Evolutionary conservation across 73 alveolate genomes (phyloP), one percentile per base, ranked within the genome.

Genomic region (Symbiodinium pilosum): DNA sequence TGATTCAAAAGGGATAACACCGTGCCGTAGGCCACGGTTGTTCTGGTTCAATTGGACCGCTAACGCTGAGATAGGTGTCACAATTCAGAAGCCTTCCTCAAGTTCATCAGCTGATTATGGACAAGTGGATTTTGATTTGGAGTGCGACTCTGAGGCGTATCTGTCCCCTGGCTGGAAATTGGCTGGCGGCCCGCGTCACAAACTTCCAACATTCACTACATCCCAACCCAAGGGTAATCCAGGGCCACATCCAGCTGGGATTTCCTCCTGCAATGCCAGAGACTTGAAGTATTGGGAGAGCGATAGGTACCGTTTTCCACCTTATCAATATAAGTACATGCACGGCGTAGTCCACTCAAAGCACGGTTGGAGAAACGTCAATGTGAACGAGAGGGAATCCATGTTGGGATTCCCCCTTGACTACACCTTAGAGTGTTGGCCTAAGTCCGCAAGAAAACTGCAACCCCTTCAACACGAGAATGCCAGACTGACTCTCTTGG

Each of bases 361-460:
- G 21, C 73, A 59, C 11, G 75, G 36, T 24, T 24, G 38, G 43
- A 43, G 93, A 4, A 0, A 47, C 1, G 83, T 83, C 3, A 51
- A 9, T 41, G 40, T 51, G 20, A 14, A 4, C 30, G 93, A 86
- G 30, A 34, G 59, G 41, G 93, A 86, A 34, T 47, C 40, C 0
- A 32, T 28, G 52, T n/a, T 86, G 84, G 83, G 83, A 4, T 47
- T 86, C 21, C 93, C 93, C 28, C 26, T 47, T 43, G 83, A 32
- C 36, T 86, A 86, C 28, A 86, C 93, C 34, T 21, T 28, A 2
- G 32, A 84, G 75, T 41, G 73, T 6, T 21, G 26, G 75, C 20
- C 73, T 0, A 84, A 84, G 39, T 4, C 21, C 0, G 71, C 0
- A 0, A 21, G 30, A 2, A 83, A 42, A 26, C 26, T 21, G 1